Base-by-base conservation (phyloP, 192 early-diverging fungal species). In the Entrophospora sp. region DNA sequence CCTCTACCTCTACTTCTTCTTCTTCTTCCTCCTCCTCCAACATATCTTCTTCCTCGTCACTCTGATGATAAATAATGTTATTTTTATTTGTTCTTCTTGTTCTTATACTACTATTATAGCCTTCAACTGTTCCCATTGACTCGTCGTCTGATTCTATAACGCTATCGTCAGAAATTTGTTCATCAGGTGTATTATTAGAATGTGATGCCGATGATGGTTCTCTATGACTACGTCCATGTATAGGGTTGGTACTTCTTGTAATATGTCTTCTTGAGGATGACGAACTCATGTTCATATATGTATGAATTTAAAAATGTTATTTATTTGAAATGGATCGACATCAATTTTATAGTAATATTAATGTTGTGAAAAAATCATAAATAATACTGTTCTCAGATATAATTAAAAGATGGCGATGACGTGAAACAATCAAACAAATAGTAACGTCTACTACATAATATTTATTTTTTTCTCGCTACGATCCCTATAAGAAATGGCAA, bases 11-110 rank as follows among this genome's bases (percentile, higher is more conserved):
- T 3, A 66, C 68, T 10, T 53, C 61, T 28, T 72, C 76, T 14
- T 59, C 67, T 10, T 72, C 59, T 9, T 68, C 73, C 4, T 70
- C 72, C 10, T 74, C 73, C 25, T 70, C 71, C 22, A 65, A 58
- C 67, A 74, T 74, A 67, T 69, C 70, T 10, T 18, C 64, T 34
- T 69, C 55, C 20, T 64, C 51, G 1, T 71, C 71, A 10, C 60
- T 57, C 27, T 52, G 58, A 10, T 66, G 69, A 2, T 77, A 69
- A 37, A 53, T 69, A 27, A 42, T 51, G 8, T 42, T 24, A 30
- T 8, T 20, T 22, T 46, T 37, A 45, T 27, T 22, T 52, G 13
- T 30, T 37, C 51, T 10, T 53, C 64, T 28, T 22, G 4, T 13
- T 51, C 20, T n/a, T 43, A 20, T 20, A 31, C 34, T 9, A 14